These are phyloP conservation scores for Theobroma grandiflorum DNA, from an alignment of 441 rosid species.

Conservation along the genomic window DNA sequence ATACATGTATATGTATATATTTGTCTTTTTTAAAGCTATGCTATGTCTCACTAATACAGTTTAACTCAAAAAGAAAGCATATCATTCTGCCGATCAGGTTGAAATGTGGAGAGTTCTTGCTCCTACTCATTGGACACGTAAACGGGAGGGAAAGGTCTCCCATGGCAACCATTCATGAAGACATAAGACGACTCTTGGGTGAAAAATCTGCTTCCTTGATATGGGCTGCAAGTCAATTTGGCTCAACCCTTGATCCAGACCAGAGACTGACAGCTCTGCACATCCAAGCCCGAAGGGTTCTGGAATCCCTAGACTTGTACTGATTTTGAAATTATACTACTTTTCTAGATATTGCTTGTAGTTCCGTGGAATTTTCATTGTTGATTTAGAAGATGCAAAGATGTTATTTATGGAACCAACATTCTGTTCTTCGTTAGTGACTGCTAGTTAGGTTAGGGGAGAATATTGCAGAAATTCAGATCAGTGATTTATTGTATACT, in stretches of 20 bases:
- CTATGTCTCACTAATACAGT: not conserved
- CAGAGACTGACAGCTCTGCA: conserved; percentile 84
- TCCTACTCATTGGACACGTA: conserved; percentile 84
- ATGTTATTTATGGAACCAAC: conserved; percentile 5
- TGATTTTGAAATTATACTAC: conserved; percentile 21
- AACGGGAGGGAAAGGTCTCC: conserved; percentile 85
- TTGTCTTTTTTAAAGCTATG: not conserved
- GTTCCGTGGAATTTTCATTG: not conserved
- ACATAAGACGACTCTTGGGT: conserved; percentile 83
- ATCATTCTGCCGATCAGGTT: conserved; percentile 48
- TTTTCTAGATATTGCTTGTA: not conserved
- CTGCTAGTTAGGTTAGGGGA: not conserved
- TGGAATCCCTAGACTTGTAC: conserved; percentile 80
- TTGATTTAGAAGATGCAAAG: not conserved
- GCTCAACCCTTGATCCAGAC: conserved; percentile 83
- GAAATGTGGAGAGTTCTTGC: conserved; percentile 95
- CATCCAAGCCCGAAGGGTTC: conserved; percentile 91
- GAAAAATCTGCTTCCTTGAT: conserved; percentile 90
- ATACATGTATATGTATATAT: too few relatives aligned
- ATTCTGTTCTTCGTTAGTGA: not conserved
- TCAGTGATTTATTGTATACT: not conserved
- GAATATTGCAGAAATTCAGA: conserved; percentile 15
- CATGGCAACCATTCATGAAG: conserved; percentile 83
- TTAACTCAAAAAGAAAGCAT: conserved; percentile 14
- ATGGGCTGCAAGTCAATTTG: conserved; percentile 98